These are phyloP conservation scores for Globisporangium abappressorium DNA, from an alignment of 352 stramenopile species.

Conservation along the genomic window DNA sequence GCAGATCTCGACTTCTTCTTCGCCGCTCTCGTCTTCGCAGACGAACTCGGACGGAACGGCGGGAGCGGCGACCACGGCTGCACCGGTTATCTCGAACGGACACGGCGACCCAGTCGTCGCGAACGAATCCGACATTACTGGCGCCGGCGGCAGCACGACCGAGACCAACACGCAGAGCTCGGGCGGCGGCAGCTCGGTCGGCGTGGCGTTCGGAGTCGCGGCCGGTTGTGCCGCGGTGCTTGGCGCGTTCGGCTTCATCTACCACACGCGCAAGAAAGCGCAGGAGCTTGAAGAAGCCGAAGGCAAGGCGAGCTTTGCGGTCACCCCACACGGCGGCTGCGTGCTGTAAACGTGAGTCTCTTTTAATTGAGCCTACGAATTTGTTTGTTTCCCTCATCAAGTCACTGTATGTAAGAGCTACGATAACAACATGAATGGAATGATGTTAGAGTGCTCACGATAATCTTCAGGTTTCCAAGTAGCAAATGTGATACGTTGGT, in stretches of 20 bases:
- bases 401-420: slow-evolving; percentile 2
- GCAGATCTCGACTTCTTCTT: neutral
- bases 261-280: slow-evolving; percentile 67
- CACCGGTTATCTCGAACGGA: slow-evolving; percentile 1
- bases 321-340: slow-evolving; percentile 55
- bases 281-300: slow-evolving; percentile 51
- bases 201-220: slow-evolving; percentile 9
- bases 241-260: slow-evolving; percentile 75
- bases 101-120: slow-evolving; percentile 21
- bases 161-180: slow-evolving; percentile 44
- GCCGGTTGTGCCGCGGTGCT: slow-evolving; percentile 35
- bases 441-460: neutral
- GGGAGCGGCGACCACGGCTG: neutral
- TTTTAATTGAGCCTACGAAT: neutral
- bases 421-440: slow-evolving; percentile 4
- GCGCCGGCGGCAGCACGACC: slow-evolving; percentile 26
- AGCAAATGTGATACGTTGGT: too few relatives aligned
- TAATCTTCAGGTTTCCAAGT: neutral
- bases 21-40: neutral
- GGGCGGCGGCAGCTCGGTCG: neutral
- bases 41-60: neutral
- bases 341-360: slow-evolving; percentile 32
- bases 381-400: neutral
- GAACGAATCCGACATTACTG: slow-evolving; percentile 15
- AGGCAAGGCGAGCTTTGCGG: slow-evolving; percentile 39